Evolutionary conservation across 1,284 basidiomycete genomes (phyloP), one percentile per base, ranked within the genome.

Genomic region (Austroboletus olivaceoglutinosus): DNA sequence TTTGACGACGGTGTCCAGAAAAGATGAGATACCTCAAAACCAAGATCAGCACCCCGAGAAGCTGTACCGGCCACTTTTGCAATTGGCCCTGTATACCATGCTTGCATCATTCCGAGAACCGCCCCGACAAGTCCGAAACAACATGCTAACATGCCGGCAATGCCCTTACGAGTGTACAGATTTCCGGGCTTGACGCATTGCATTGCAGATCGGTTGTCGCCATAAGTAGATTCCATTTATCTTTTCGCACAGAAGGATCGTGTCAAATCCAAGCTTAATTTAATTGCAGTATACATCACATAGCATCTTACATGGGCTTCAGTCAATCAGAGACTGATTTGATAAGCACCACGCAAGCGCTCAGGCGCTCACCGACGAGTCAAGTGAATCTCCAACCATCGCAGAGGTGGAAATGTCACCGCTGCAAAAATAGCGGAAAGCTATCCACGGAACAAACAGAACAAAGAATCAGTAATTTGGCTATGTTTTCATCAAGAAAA

Each of bases 331-430:
- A 27, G 6, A 27, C 11, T 27, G 27, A 27, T 27, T 5, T 27
- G 8, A 27, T 27, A 27, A 27, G 11, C 11, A 8, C 27, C 27
- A 27, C 27, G 27, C 27, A 27, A 27, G 27, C 27, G 27, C 27
- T 27, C 27, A 27, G 27, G 27, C 16, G 18, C n/a, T 67, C 45
- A 76, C 53, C 74, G 62, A 21, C 76, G 76, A 6, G 68, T 73
- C 44, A 69, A 54, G 8, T 64, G 66, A 46, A 78, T 76, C 56
- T 77, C 76, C 30, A 76, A 43, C 68, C 70, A 77, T n/a, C 76
- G 63, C 33, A 77, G 50, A 15, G 71, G 74, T 1, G 70, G 70
- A 48, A 71, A 77, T 7, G 68, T 62, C 10, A 76, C 62, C 2
- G 65, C 76, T 2, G 76, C 60, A 53, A 77, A 77, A 2, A 37